Evolutionary conservation across 257 asterid genomes (phyloP).

Genomic region (Anisodus tanguticus): DNA sequence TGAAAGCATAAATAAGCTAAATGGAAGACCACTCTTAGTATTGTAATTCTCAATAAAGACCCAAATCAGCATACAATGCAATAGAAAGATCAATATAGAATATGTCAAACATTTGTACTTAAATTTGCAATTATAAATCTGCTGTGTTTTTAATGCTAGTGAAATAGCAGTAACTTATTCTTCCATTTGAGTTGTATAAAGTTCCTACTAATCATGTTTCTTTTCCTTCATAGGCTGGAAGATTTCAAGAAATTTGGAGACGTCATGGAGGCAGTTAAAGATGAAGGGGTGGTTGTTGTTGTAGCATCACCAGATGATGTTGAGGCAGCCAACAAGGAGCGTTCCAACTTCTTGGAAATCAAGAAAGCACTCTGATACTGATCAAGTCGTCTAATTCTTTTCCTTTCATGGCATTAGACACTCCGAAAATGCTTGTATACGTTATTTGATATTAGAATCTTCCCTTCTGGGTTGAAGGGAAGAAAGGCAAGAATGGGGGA

Average conservation of each 20-base stretch:
- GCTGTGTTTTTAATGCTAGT: background rate
- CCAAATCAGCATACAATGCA: background rate
- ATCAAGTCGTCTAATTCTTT: background rate
- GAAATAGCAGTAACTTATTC: background rate
- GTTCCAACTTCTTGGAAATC: conserved; percentile 68
- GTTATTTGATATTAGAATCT: background rate
- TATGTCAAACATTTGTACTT: background rate
- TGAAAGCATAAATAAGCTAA: conserved; percentile 3
- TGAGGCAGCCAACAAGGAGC: conserved; percentile 77
- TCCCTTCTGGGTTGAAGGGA: background rate
- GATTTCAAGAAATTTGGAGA: conserved; percentile 95
- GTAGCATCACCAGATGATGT: conserved; percentile 91
- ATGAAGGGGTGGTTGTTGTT: conserved; percentile 80
- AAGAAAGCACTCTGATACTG: conserved; percentile 72
- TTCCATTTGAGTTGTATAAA: background rate
- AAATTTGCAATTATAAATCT: background rate
- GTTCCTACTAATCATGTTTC: background rate
- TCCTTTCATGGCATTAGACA: background rate
- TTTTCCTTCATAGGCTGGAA: conserved; percentile 51
- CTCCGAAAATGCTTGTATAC: background rate
- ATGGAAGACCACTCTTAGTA: background rate
- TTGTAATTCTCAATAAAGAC: background rate
- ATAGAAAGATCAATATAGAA: background rate
- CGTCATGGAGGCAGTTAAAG: conserved; percentile 70
- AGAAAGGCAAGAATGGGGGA: background rate